Conservation (phyloP, 2,329 filamentous ascomycete genomes). For the Sarocladium brachiariae region DNA sequence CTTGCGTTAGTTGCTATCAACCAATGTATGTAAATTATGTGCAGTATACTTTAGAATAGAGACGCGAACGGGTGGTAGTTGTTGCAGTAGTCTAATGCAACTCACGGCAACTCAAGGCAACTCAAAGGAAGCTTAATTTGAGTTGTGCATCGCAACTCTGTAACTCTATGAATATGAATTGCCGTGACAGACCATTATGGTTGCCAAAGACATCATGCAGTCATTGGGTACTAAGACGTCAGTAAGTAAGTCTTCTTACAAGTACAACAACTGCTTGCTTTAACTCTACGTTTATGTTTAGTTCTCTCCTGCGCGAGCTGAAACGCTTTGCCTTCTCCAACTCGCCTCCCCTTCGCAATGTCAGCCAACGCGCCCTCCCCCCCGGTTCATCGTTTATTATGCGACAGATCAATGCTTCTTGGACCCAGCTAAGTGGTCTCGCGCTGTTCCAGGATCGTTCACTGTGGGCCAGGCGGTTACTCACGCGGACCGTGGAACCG, state of each 20-base stretch:
- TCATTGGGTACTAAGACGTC: too few species aligned
- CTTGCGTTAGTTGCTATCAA: too few species aligned
- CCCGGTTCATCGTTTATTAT: not conserved
- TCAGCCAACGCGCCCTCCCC: not conserved
- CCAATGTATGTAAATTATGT: too few species aligned
- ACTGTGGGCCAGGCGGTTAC: slow-evolving; percentile 1
- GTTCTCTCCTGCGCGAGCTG: not conserved
- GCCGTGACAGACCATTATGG: too few species aligned
- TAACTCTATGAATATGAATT: too few species aligned
- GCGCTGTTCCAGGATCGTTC: not conserved
- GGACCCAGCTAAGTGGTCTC: not conserved
- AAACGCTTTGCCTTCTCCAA: slow-evolving; percentile 6
- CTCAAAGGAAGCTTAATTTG: not conserved
- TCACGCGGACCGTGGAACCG: slow-evolving; percentile 1
- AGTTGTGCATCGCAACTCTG: too few species aligned
- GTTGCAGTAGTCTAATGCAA: not conserved
- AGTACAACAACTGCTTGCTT: too few species aligned
- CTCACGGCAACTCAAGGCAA: too few species aligned
- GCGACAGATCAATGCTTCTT: not conserved
- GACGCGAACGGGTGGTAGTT: not conserved
- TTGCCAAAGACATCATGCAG: too few species aligned
- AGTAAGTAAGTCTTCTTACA: too few species aligned
- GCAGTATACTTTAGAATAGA: too few species aligned
- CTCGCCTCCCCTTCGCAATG: not conserved
- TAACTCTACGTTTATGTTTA: not conserved